These are phyloP conservation scores for Parietaria judaica DNA, from an alignment of 306 rosid genomes.

Conservation along the genomic window DNA sequence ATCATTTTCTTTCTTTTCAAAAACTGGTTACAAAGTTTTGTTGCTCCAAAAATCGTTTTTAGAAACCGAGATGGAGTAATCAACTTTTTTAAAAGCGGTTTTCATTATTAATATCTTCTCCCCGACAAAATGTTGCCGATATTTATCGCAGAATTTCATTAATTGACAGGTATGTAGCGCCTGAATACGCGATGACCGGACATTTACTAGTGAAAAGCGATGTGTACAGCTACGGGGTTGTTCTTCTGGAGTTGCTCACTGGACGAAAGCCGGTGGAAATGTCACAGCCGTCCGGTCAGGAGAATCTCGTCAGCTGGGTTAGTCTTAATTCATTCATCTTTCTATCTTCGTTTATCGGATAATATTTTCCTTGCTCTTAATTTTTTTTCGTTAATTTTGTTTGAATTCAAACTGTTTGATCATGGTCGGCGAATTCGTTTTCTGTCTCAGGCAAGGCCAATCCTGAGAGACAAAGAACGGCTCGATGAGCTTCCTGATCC, in stretches of 20 bases:
- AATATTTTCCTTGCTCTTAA: background rate
- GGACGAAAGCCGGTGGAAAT: conserved; percentile 96
- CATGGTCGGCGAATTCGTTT: background rate
- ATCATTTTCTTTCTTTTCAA: no score
- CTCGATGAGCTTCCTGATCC: conserved; percentile 82
- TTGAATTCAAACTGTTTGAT: background rate
- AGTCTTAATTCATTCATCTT: conserved; percentile 25
- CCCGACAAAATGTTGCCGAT: background rate
- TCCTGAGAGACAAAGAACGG: conserved; percentile 85
- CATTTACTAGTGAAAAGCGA: conserved; percentile 93
- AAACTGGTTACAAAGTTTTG: no score
- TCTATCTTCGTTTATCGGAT: background rate
- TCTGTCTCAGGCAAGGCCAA: conserved; percentile 76
- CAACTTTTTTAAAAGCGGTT: no score
- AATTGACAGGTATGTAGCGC: conserved; percentile 86
- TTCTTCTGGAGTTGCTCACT: conserved; percentile 77
- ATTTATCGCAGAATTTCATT: conserved; percentile 24
- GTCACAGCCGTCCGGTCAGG: conserved; percentile 93
- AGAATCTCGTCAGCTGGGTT: conserved; percentile 96
- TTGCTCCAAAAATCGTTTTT: no score
- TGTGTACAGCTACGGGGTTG: conserved; percentile 96
- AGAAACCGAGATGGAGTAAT: no score
- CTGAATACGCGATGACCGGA: conserved; percentile 98
- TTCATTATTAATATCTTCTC: no score
- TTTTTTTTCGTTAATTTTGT: background rate